Conservation (phyloP, 805 yeast species). For the Dipodascus albidus region DNA sequence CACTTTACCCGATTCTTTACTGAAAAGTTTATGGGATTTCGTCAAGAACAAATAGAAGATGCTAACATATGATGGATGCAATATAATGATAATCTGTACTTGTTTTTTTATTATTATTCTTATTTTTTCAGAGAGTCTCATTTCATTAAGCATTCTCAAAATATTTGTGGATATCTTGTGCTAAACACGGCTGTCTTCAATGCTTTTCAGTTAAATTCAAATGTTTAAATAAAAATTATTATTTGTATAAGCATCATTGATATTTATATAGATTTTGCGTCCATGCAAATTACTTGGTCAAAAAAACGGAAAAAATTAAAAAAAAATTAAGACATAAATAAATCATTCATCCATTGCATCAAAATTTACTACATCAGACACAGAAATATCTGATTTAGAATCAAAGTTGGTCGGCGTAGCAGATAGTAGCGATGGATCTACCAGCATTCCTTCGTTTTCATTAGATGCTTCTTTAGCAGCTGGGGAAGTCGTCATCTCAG, state of each 20-base stretch:
- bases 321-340: not conserved
- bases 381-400: not conserved
- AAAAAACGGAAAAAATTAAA: too few species aligned
- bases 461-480: not conserved
- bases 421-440: not conserved
- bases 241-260: too few species aligned
- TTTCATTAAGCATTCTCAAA: too few species aligned
- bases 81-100: not conserved
- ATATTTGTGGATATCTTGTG: too few species aligned
- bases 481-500: not conserved
- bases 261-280: too few species aligned
- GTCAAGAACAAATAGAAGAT: slow-evolving; percentile 50
- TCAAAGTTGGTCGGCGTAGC: not conserved
- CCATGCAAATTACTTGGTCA: too few species aligned
- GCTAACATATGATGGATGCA: not conserved
- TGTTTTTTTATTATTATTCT: too few species aligned
- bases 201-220: not conserved
- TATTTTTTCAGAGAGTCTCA: too few species aligned
- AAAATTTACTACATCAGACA: not conserved
- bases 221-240: too few species aligned
- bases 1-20: slow-evolving; percentile 81
- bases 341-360: slow-evolving; percentile 1
- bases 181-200: not conserved
- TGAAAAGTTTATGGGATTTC: slow-evolving; percentile 90
- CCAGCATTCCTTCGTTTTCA: not conserved